phyloP scores from a whole-genome alignment of 2,329 filamentous ascomycete species.

The Arthrocladium fulminans region DNA sequence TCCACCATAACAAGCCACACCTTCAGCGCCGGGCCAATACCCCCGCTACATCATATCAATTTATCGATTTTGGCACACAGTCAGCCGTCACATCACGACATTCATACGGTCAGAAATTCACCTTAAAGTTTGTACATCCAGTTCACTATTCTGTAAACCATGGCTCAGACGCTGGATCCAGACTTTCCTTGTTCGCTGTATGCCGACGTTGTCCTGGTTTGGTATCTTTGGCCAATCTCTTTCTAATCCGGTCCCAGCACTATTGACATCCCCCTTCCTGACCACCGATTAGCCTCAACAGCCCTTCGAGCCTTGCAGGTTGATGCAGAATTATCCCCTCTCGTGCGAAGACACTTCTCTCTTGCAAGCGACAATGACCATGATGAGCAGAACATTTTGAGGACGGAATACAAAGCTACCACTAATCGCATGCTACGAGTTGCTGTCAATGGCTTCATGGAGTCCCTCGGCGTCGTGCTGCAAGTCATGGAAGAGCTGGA shows the following conservation, averaged over 20 bases:
- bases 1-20: conserved; percentile 1
- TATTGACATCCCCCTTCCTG: conserved; percentile 73
- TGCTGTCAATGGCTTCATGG: conserved; percentile 92
- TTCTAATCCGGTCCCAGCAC: conserved; percentile 41
- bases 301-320: conserved; percentile 70
- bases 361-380: conserved; percentile 35
- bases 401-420: conserved; percentile 71
- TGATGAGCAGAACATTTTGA: conserved; percentile 48
- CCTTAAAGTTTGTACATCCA: not conserved
- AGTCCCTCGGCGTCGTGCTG: conserved; percentile 72
- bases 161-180: conserved; percentile 28
- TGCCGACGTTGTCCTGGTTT: conserved; percentile 24
- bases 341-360: conserved; percentile 65
- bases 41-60: not conserved
- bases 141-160: not conserved
- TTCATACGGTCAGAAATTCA: not conserved
- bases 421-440: conserved; percentile 96
- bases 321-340: conserved; percentile 78
- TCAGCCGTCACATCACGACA: not conserved
- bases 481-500: conserved; percentile 89
- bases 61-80: conserved; percentile 5
- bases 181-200: conserved; percentile 58
- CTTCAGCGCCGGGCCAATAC: not conserved
- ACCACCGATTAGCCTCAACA: conserved; percentile 63
- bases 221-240: conserved; percentile 3